These are phyloP conservation scores for Harrya chromipes DNA, from an alignment of 768 basidiomycete species.

Conservation along the genomic window DNA sequence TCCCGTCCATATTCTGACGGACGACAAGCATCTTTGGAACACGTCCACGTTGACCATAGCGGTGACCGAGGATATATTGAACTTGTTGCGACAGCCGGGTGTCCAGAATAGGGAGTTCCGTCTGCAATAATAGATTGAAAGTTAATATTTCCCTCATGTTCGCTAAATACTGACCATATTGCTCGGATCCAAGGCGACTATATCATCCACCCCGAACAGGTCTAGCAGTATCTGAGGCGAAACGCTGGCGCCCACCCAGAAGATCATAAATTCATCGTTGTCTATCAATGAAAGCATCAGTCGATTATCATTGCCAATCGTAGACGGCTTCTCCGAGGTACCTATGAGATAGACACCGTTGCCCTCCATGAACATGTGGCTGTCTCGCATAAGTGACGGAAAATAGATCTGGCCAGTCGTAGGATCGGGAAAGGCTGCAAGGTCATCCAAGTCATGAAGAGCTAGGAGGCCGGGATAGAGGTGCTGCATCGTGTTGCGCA, in stretches of 20 bases:
- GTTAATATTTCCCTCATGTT: neutral
- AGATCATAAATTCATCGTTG: conserved; percentile 81
- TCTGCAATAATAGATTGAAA: conserved; percentile 40
- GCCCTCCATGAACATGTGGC: conserved; percentile 84
- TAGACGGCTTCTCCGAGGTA: conserved; percentile 33
- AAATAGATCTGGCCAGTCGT: conserved; percentile 56
- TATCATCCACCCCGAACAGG: conserved; percentile 80
- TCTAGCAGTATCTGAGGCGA: conserved; percentile 82
- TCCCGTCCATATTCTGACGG: conserved; percentile 88
- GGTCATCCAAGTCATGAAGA: conserved; percentile 76
- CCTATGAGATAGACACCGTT: conserved; percentile 93
- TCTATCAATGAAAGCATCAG: conserved; percentile 43
- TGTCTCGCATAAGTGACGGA: conserved; percentile 78
- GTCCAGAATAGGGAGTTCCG: conserved; percentile 62
- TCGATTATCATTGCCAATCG: conserved; percentile 14
- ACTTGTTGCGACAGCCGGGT: conserved; percentile 82
- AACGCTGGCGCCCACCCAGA: conserved; percentile 86
- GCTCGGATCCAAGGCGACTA: conserved; percentile 58
- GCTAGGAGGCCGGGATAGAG: conserved; percentile 89
- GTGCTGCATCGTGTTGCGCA: conserved; percentile 67
- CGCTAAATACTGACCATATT: conserved; percentile 50
- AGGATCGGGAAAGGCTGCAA: conserved; percentile 64
- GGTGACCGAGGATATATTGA: conserved; percentile 76
- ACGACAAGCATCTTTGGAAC: conserved; percentile 67
- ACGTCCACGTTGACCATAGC: conserved; percentile 53